Percentiles rank a stretch among this genome's conserved stretches.
Evolutionary conservation across 164 flowering plant species (phyloP).

Genomic region (Piper betle): DNA sequence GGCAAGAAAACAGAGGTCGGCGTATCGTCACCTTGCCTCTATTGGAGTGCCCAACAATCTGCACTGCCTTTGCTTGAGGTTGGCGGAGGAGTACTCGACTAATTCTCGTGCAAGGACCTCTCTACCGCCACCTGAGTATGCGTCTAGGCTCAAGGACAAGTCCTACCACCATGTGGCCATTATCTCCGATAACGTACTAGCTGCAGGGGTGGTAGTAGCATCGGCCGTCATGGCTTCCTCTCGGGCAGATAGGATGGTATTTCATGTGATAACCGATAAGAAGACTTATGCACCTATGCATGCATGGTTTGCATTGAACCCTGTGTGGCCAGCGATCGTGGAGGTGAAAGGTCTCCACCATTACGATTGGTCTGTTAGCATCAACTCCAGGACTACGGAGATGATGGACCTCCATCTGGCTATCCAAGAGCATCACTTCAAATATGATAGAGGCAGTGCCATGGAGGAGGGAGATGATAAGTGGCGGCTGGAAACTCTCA

Average conservation of each 20-base stretch:
- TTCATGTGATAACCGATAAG: slow-evolving; percentile 69
- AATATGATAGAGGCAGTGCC: slow-evolving; percentile 5
- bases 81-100: slow-evolving; percentile 60
- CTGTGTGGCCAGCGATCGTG: slow-evolving; percentile 32
- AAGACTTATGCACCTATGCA: slow-evolving; percentile 76
- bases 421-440: slow-evolving; percentile 24
- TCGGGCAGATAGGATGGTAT: slow-evolving; percentile 45
- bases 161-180: slow-evolving; percentile 52
- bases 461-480: slow-evolving; percentile 8
- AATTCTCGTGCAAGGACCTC: slow-evolving; percentile 52
- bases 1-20: slow-evolving; percentile 32
- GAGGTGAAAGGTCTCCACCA: slow-evolving; percentile 83
- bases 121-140: slow-evolving; percentile 44
- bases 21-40: slow-evolving; percentile 60
- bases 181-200: slow-evolving; percentile 61
- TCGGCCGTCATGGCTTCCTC: slow-evolving; percentile 35
- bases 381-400: slow-evolving; percentile 35
- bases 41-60: slow-evolving; percentile 56
- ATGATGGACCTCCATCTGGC: slow-evolving; percentile 35
- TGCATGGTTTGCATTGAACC: slow-evolving; percentile 62
- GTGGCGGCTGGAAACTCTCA: slow-evolving; percentile 22
- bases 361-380: slow-evolving; percentile 48
- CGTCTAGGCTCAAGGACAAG: slow-evolving; percentile 34
- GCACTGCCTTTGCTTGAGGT: slow-evolving; percentile 47
- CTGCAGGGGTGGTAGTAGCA: slow-evolving; percentile 55